These are phyloP conservation scores for Schizonepeta tenuifolia DNA, from an alignment of 257 asterid species.

Conservation along the genomic window DNA sequence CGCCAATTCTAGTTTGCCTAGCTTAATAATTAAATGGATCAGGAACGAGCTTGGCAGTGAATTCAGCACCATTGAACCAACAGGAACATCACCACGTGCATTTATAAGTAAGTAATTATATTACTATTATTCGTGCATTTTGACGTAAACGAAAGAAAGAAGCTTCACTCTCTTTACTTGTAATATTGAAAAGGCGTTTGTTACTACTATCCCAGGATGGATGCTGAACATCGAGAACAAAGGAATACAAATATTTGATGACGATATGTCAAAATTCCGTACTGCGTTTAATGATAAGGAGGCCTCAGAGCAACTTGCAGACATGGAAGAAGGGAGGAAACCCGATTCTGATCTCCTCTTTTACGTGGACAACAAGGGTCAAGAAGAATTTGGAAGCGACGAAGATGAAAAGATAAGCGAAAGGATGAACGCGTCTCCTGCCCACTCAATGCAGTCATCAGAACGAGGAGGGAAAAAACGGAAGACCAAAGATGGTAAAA, in stretches of 20 bases:
- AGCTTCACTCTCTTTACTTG: background rate
- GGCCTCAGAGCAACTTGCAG: conserved; percentile 38
- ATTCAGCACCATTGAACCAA: conserved; percentile 45
- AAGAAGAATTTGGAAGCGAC: conserved; percentile 35
- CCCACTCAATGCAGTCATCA: conserved; percentile 51
- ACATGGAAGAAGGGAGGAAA: conserved; percentile 32
- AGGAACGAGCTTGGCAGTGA: conserved; percentile 45
- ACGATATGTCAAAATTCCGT: conserved; percentile 47
- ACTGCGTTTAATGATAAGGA: conserved; percentile 45
- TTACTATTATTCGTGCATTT: background rate
- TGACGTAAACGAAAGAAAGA: background rate
- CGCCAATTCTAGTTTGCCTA: conserved; percentile 55
- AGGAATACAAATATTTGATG: conserved; percentile 65
- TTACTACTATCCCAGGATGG: conserved; percentile 54
- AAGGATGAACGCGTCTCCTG: conserved; percentile 55
- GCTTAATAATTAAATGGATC: conserved; percentile 46
- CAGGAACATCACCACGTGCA: conserved; percentile 64
- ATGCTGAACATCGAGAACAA: conserved; percentile 58
- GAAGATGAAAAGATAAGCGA: conserved; percentile 41
- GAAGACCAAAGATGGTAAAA: conserved; percentile 41
- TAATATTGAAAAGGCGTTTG: background rate
- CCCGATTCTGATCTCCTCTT: conserved; percentile 52
- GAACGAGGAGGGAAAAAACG: conserved; percentile 51
- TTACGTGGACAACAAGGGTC: conserved; percentile 64
- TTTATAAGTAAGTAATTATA: conserved; percentile 53